phyloP scores from a whole-genome alignment of 768 basidiomycete species.

The Russula emetica region DNA sequence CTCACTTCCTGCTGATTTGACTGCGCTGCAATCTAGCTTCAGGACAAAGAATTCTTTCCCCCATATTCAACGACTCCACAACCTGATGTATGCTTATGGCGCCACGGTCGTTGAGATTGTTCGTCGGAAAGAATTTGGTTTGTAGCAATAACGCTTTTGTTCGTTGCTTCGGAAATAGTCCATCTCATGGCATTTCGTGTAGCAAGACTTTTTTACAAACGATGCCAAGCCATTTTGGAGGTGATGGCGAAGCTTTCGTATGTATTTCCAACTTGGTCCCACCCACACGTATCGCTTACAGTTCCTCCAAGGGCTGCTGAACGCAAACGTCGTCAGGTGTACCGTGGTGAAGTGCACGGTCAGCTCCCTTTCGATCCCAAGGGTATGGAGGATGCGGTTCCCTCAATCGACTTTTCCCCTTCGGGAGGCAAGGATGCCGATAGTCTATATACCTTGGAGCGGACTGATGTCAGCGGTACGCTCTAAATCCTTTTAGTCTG shows the following conservation, averaged over 20 bases:
- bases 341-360: constrained; percentile 76
- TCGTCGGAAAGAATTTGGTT: constrained; percentile 84
- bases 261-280: constrained; percentile 32
- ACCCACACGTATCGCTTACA: constrained; percentile 10
- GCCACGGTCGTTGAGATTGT: constrained; percentile 89
- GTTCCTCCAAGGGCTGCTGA: constrained; percentile 57
- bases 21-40: constrained; percentile 65
- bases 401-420: constrained; percentile 74
- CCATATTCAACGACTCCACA: constrained; percentile 87
- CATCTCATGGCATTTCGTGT: constrained; percentile 11
- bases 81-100: constrained; percentile 88
- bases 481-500: constrained; percentile 3
- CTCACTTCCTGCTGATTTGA: constrained; percentile 60
- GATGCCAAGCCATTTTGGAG: constrained; percentile 76
- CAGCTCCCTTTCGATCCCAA: constrained; percentile 82
- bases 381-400: constrained; percentile 78
- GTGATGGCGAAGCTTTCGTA: constrained; percentile 86
- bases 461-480: constrained; percentile 69
- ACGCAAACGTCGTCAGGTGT: constrained; percentile 77
- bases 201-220: constrained; percentile 78
- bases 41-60: constrained; percentile 76
- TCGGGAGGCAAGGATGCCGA: constrained; percentile 53
- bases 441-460: constrained; percentile 57
- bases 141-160: constrained; percentile 31
- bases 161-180: neutral